Conservation (phyloP, 768 basidiomycete species). For the Termitomyces sp. region DNA sequence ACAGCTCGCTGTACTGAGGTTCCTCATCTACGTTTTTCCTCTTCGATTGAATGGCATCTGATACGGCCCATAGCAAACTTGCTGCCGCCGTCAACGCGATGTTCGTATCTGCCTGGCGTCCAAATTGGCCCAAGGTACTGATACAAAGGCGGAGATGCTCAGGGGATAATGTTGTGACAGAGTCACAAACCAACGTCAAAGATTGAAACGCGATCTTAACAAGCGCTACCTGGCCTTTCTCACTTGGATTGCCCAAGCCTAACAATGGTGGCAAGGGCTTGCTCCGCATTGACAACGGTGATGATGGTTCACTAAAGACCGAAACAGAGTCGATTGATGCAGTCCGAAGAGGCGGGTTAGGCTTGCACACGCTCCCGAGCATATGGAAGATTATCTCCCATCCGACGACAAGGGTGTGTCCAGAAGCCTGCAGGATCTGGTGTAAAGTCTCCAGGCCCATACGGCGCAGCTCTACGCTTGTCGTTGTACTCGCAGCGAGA, state of each 20-base stretch:
- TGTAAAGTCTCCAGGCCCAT: constrained; percentile 91
- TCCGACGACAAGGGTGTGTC: constrained; percentile 87
- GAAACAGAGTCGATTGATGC: constrained; percentile 38
- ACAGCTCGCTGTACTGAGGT: constrained; percentile 80
- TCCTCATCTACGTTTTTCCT: constrained; percentile 59
- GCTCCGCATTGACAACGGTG: constrained; percentile 28
- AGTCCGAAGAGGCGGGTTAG: constrained; percentile 34
- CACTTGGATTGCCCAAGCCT: constrained; percentile 54
- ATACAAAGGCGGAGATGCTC: constrained; percentile 87
- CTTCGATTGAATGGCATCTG: constrained; percentile 89
- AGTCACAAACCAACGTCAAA: constrained; percentile 91
- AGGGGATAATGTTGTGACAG: constrained; percentile 75
- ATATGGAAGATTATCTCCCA: constrained; percentile 95
- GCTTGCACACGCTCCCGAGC: constrained; percentile 82
- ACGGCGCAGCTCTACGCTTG: constrained; percentile 72
- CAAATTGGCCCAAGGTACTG: constrained; percentile 86
- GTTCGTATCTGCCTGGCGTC: constrained; percentile 91
- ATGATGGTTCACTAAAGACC: constrained; percentile 33
- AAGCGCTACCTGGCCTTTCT: constrained; percentile 69
- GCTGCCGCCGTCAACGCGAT: constrained; percentile 94
- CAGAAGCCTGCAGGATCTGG: constrained; percentile 86
- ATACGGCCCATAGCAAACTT: constrained; percentile 92
- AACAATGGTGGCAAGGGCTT: constrained; percentile 40
- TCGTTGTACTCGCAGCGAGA: constrained; percentile 33
- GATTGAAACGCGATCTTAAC: constrained; percentile 95